Conservation (phyloP, 495 filamentous ascomycete species). For the Trichoderma orchidacearum region DNA sequence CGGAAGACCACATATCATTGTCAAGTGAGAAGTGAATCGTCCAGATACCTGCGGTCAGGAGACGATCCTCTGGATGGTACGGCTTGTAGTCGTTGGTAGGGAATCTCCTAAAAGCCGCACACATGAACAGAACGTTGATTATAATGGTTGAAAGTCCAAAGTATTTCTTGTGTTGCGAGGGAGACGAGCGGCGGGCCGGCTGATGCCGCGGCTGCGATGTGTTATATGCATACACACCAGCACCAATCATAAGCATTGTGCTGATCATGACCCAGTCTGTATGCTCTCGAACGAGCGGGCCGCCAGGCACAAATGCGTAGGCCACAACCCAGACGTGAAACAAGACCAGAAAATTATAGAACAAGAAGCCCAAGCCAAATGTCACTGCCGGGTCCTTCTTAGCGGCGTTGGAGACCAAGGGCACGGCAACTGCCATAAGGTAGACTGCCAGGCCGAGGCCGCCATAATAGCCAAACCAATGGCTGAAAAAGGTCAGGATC, state of each 20-base stretch:
- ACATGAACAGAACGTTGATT: slow-evolving; percentile 67
- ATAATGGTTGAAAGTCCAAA: slow-evolving; percentile 32
- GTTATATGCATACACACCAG: slow-evolving; percentile 67
- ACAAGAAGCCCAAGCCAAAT: slow-evolving; percentile 76
- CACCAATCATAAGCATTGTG: slow-evolving; percentile 73
- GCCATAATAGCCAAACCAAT: slow-evolving; percentile 89
- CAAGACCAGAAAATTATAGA: slow-evolving; percentile 84
- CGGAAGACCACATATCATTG: slow-evolving; percentile 98
- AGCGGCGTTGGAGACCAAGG: slow-evolving; percentile 62
- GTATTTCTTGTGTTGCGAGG: slow-evolving; percentile 35
- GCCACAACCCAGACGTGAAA: slow-evolving; percentile 98
- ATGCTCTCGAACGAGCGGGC: slow-evolving; percentile 81
- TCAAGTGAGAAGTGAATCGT: slow-evolving; percentile 97
- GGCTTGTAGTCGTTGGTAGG: slow-evolving; percentile 84
- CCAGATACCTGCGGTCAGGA: slow-evolving; percentile 93
- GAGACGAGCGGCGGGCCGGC: slow-evolving; percentile 7
- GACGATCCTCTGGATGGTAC: slow-evolving; percentile 73
- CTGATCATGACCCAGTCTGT: slow-evolving; percentile 89
- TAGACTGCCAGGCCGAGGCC: slow-evolving; percentile 64
- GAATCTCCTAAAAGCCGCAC: slow-evolving; percentile 84
- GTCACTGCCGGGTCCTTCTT: slow-evolving; percentile 59
- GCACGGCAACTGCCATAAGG: slow-evolving; percentile 64
- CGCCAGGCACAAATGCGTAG: slow-evolving; percentile 98
- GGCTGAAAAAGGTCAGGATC: slow-evolving; percentile 59
- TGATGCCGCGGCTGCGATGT: slow-evolving; percentile 10